These are phyloP conservation scores for Ascochyta clinopodiicola DNA, from an alignment of 2,329 filamentous ascomycete genomes.

Conservation along the genomic window DNA sequence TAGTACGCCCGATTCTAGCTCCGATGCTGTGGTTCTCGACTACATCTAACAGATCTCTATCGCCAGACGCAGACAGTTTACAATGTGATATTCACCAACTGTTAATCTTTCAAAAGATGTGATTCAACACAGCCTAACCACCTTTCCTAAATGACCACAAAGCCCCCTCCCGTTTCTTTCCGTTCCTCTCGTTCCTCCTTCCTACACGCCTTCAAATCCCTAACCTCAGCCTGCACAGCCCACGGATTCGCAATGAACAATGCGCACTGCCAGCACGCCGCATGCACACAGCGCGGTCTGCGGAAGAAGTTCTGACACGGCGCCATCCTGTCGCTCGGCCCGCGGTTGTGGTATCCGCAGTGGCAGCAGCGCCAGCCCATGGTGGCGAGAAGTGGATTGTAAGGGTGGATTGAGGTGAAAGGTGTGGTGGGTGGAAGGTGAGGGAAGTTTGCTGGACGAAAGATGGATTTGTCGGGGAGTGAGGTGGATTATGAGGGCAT, in stretches of 20 bases:
- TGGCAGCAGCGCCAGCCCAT: constrained; percentile 15
- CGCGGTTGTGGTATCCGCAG: constrained; percentile 7
- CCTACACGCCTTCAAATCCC: not conserved
- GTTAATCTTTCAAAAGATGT: not conserved
- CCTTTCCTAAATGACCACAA: not conserved
- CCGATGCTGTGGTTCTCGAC: not conserved
- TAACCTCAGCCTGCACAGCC: not conserved
- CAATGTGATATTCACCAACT: too few relatives aligned
- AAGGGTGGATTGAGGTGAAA: too few relatives aligned
- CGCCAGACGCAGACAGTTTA: too few relatives aligned
- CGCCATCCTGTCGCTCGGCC: not conserved
- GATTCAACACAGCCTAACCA: not conserved
- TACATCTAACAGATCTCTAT: not conserved
- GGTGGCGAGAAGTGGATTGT: too few relatives aligned
- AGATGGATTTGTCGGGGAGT: not conserved
- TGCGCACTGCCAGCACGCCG: not conserved
- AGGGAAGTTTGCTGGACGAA: too few relatives aligned
- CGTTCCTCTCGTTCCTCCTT: not conserved
- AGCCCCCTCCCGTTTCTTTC: not conserved
- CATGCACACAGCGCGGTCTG: not conserved
- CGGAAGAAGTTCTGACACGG: constrained; percentile 9
- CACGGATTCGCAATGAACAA: not conserved
- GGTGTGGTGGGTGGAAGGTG: not conserved
- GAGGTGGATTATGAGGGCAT: not conserved
- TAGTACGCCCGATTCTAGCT: constrained; percentile 12